phyloP scores from a whole-genome alignment of 306 rosid genomes.

The Neltuma alba region DNA sequence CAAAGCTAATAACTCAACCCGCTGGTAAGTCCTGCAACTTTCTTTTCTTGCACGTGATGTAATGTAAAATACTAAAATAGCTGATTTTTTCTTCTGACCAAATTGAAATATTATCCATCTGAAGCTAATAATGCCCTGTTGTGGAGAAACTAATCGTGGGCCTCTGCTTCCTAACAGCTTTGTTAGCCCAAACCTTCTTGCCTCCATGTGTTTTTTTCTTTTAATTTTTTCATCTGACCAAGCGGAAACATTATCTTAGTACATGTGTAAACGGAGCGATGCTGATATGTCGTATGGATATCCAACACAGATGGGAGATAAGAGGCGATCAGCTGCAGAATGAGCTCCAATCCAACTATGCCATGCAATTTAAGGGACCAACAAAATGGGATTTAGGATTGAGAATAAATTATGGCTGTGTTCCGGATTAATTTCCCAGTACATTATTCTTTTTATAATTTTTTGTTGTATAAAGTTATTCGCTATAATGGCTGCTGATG shows the following conservation, averaged over 20 bases:
- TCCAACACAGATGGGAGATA: not conserved
- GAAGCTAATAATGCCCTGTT: not conserved
- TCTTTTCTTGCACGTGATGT: not conserved
- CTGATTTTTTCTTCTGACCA: not conserved
- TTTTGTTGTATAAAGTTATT: constrained; percentile 33
- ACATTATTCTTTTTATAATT: not conserved
- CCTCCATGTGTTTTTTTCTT: not conserved
- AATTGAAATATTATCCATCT: not conserved
- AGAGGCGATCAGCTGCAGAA: not conserved
- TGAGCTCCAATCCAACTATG: constrained; percentile 18
- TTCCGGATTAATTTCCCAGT: constrained; percentile 32
- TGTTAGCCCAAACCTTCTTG: not conserved
- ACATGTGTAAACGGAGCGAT: constrained; percentile 3
- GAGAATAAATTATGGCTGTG: constrained; percentile 25
- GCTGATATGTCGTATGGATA: not conserved
- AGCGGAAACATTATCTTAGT: not conserved
- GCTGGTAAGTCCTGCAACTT: constrained; percentile 29
- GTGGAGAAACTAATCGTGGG: not conserved
- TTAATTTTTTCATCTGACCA: not conserved
- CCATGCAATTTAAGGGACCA: constrained; percentile 15
- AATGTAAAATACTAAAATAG: not conserved
- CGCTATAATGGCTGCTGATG: constrained; percentile 20
- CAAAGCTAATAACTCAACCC: constrained; percentile 65
- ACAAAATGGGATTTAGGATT: constrained; percentile 16
- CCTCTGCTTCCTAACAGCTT: not conserved